These are phyloP conservation scores for Oryza glaberrima DNA, from an alignment of 176 grass and related monocot species.

Conservation along the genomic window DNA sequence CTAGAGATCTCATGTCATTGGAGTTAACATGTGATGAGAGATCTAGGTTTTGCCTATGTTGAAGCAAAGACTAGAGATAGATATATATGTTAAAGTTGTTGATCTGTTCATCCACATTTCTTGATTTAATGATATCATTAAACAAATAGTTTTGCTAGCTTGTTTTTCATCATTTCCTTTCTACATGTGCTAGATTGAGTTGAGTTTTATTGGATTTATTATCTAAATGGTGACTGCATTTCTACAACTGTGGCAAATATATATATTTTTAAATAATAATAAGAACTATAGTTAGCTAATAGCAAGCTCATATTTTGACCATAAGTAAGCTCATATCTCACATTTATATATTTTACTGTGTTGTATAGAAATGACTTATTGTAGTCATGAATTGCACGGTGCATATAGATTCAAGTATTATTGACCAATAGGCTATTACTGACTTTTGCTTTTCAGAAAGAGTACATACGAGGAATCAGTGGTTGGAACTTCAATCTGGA, in stretches of 20 bases:
- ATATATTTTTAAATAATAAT: neutral
- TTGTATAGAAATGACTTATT: neutral
- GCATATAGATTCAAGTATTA: constrained; percentile 12
- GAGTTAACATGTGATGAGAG: constrained; percentile 29
- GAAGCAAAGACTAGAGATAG: neutral
- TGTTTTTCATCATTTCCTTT: constrained; percentile 4
- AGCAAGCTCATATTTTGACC: neutral
- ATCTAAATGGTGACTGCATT: neutral
- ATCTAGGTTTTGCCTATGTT: constrained; percentile 18
- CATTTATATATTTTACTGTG: constrained; percentile 7
- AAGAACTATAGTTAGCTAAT: constrained; percentile 22
- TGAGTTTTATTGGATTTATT: constrained; percentile 3
- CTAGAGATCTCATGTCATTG: constrained; percentile 18
- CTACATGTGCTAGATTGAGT: constrained; percentile 25
- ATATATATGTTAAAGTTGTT: constrained; percentile 1
- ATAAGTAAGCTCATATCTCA: neutral
- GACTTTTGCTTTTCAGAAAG: constrained; percentile 67
- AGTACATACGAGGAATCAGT: constrained; percentile 96
- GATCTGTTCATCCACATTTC: neutral
- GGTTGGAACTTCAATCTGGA: constrained; percentile 99
- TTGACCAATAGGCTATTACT: constrained; percentile 12
- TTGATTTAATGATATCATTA: constrained; percentile 29
- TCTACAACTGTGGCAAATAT: neutral
- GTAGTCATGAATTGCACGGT: constrained; percentile 27
- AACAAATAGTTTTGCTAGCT: constrained; percentile 8